A percentile compares a stretch with the other conserved stretches of the same genome.
phyloP scores from a whole-genome alignment of 2,329 filamentous ascomycete genomes.

The Hypoxylon sp. region DNA sequence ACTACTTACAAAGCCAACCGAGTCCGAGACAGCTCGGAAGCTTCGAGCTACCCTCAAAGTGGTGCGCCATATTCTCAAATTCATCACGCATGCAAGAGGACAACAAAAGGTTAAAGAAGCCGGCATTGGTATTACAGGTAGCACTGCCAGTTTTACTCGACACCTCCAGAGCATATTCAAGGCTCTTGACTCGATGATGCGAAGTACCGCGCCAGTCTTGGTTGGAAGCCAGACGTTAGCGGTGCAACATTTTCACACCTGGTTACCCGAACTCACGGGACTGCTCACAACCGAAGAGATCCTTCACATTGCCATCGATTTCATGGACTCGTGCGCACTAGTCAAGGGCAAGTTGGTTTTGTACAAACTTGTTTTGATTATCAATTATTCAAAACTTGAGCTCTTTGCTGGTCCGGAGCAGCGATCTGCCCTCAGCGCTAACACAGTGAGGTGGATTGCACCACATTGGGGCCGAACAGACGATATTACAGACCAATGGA shows the following conservation, averaged over 20 bases:
- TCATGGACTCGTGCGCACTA: conserved; percentile 89
- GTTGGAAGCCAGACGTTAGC: conserved; percentile 95
- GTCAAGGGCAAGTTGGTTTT: conserved; percentile 93
- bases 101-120: conserved; percentile 92
- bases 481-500: conserved; percentile 86
- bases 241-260: conserved; percentile 96
- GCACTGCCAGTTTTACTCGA: conserved; percentile 80
- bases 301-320: conserved; percentile 89
- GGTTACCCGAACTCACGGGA: conserved; percentile 90
- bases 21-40: conserved; percentile 85
- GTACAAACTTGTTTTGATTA: conserved; percentile 92
- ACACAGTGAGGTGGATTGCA: conserved; percentile 90
- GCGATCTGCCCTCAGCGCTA: conserved; percentile 79
- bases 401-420: conserved; percentile 86
- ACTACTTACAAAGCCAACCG: conserved; percentile 84
- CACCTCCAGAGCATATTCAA: conserved; percentile 91
- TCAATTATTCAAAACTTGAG: conserved; percentile 87
- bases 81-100: conserved; percentile 89
- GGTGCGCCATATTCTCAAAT: conserved; percentile 91
- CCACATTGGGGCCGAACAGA: conserved; percentile 90
- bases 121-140: conserved; percentile 85
- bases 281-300: conserved; percentile 87
- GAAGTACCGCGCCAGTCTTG: conserved; percentile 84
- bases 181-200: conserved; percentile 90
- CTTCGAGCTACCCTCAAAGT: conserved; percentile 95